Conservation (phyloP, 768 basidiomycete genomes). For the Suillus fuscotomentosus region DNA sequence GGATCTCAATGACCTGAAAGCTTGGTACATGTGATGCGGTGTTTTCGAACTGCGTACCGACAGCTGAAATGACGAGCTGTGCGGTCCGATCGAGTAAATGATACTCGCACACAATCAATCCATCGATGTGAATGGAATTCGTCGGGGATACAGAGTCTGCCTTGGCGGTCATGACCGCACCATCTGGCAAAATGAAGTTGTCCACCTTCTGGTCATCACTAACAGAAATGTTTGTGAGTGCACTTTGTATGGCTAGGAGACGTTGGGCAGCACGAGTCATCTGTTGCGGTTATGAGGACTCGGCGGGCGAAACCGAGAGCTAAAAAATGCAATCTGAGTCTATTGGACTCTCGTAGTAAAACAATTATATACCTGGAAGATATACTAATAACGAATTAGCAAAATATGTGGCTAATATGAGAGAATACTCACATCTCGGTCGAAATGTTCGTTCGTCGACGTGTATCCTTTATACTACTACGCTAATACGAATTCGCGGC, state of each 20-base stretch:
- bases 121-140: conserved; percentile 9
- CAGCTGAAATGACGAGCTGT: conserved; percentile 14
- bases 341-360: no score
- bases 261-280: conserved; percentile 11
- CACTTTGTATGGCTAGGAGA: conserved; percentile 15
- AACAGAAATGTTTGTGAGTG: background rate
- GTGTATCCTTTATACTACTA: no score
- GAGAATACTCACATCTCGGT: no score
- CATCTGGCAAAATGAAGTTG: conserved; percentile 16
- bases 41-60: conserved; percentile 20
- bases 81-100: conserved; percentile 9
- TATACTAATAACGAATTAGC: no score
- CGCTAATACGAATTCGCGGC: no score
- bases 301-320: no score
- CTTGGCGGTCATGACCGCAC: conserved; percentile 3
- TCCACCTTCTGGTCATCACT: background rate
- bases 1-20: conserved; percentile 19
- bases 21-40: conserved; percentile 18
- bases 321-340: no score
- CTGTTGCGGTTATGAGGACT: no score
- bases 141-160: background rate
- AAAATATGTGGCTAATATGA: no score
- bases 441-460: no score
- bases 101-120: conserved; percentile 14
- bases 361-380: no score